These are phyloP conservation scores for Gardenia jasminoides DNA, from an alignment of 257 asterid species.

Conservation along the genomic window DNA sequence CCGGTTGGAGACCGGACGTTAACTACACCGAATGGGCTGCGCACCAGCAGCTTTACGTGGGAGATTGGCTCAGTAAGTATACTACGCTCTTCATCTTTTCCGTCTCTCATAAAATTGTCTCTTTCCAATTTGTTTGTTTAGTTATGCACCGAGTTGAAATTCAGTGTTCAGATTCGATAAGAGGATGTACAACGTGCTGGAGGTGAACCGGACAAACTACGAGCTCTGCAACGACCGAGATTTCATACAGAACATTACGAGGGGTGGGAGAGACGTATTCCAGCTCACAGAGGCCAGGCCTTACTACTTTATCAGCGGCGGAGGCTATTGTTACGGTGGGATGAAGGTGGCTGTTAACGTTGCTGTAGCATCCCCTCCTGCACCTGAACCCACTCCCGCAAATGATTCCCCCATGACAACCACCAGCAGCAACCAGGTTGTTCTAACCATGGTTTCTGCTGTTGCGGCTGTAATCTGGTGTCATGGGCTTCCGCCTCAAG, in stretches of 20 bases:
- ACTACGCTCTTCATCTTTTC: not conserved
- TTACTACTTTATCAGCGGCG: conserved; percentile 58
- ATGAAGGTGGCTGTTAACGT: conserved; percentile 45
- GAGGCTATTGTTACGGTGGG: conserved; percentile 57
- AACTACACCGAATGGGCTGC: conserved; percentile 66
- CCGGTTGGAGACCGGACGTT: conserved; percentile 44
- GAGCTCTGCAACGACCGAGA: conserved; percentile 46
- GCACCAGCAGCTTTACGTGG: conserved; percentile 41
- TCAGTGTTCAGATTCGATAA: conserved; percentile 60
- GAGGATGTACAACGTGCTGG: conserved; percentile 45
- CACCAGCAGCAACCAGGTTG: not conserved
- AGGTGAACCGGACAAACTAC: conserved; percentile 53
- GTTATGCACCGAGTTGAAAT: too few species aligned
- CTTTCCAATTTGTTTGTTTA: too few species aligned
- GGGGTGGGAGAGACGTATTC: conserved; percentile 64
- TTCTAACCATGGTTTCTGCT: not conserved
- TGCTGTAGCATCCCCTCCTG: conserved; percentile 23
- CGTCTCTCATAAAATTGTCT: not conserved
- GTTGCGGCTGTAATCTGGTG: not conserved
- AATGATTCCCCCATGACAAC: conserved; percentile 8
- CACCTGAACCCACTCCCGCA: conserved; percentile 24
- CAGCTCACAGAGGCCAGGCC: conserved; percentile 38
- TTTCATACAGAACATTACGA: conserved; percentile 44
- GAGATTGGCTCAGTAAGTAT: conserved; percentile 60
- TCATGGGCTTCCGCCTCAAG: not conserved